Percentiles rank a stretch among this genome's conserved stretches.
Evolutionary conservation across 164 flowering plant genomes (phyloP).

Genomic region (Euptelea pleiosperma): DNA sequence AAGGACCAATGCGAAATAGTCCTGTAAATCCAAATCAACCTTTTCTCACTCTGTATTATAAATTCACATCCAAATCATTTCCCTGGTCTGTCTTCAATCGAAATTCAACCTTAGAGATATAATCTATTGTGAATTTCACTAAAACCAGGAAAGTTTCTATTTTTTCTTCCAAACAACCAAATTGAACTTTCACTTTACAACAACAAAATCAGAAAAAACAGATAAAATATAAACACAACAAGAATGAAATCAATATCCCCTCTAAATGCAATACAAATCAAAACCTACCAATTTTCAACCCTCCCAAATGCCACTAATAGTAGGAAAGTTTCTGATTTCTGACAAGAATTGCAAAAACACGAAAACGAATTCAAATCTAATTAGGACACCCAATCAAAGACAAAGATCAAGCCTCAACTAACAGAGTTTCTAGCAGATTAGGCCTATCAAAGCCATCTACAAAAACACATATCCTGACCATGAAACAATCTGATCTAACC

Average conservation of each 20-base stretch:
- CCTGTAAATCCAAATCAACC: background rate
- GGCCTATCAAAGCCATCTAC: too few relatives aligned
- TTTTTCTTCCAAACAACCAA: too few relatives aligned
- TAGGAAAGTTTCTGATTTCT: background rate
- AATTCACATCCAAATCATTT: too few relatives aligned
- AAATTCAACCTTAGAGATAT: too few relatives aligned
- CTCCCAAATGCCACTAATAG: background rate
- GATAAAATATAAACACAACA: background rate
- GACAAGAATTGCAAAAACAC: background rate
- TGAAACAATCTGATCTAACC: too few relatives aligned
- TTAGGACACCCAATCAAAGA: background rate
- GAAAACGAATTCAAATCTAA: conserved; percentile 1
- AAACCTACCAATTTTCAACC: too few relatives aligned
- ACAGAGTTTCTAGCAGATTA: too few relatives aligned
- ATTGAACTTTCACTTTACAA: background rate
- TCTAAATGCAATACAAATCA: background rate
- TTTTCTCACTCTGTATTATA: background rate
- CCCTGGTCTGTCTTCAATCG: too few relatives aligned
- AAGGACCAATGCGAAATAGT: background rate
- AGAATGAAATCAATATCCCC: background rate
- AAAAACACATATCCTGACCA: too few relatives aligned
- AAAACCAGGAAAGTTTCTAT: too few relatives aligned
- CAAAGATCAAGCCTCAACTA: background rate
- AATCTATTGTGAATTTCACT: too few relatives aligned
- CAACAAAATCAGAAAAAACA: background rate